Conservation (phyloP, 1,284 basidiomycete species). For the Rhodotorula sp. region DNA sequence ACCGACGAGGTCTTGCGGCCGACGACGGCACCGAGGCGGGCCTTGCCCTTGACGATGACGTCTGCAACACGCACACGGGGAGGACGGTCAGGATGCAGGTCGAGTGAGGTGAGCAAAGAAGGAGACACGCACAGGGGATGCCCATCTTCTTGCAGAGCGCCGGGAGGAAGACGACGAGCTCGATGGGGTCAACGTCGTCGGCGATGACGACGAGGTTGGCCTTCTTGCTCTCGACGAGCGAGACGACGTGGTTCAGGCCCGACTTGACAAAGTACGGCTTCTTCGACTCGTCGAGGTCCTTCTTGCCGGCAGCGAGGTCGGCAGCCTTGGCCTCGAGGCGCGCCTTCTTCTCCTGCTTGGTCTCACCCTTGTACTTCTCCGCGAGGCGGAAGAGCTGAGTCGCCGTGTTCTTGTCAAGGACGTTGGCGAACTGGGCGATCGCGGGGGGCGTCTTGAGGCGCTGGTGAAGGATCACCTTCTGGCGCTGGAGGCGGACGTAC, state of each 20-base stretch:
- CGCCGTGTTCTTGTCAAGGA: constrained; percentile 99
- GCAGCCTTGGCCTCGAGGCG: constrained; percentile 78
- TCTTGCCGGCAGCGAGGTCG: constrained; percentile 75
- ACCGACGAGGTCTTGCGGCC: constrained; percentile 98
- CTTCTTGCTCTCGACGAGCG: constrained; percentile 58
- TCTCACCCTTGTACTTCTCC: constrained; percentile 93
- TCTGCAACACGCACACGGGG: constrained; percentile 49
- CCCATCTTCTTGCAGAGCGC: constrained; percentile 99
- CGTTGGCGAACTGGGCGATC: constrained; percentile 97
- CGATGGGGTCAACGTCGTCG: constrained; percentile 98
- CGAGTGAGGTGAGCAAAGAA: background rate
- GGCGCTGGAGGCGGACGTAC: constrained; percentile 96
- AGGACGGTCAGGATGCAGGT: too few species aligned
- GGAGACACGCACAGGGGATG: constrained; percentile 59
- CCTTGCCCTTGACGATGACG: constrained; percentile 97
- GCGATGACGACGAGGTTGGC: constrained; percentile 94
- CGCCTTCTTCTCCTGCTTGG: constrained; percentile 96
- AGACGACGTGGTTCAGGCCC: constrained; percentile 45
- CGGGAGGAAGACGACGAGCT: constrained; percentile 96
- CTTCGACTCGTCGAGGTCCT: constrained; percentile 57
- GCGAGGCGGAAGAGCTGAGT: constrained; percentile 97
- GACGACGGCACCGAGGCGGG: constrained; percentile 92
- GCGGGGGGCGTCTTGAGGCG: constrained; percentile 98
- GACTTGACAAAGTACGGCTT: constrained; percentile 88
- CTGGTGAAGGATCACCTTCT: constrained; percentile 98